Base-by-base conservation (phyloP, 257 asterid genomes). In the Perilla frutescens region DNA sequence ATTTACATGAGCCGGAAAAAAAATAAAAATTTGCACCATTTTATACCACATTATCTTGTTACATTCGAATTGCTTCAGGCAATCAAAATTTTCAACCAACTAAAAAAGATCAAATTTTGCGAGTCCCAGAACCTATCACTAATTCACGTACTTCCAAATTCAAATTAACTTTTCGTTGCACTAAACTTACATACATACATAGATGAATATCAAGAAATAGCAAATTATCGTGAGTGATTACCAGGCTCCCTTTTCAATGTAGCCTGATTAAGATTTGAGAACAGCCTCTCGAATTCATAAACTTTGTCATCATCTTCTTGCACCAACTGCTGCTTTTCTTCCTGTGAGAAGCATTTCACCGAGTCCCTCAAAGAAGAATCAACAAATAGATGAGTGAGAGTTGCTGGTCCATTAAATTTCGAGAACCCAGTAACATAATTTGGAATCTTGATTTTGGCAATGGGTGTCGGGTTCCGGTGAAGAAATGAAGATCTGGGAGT, bases 221-320 rank as follows among this genome's bases (percentile, higher is more conserved):
- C 20, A 44, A 57, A 3, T n/a, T 20, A 45, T 3, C 3, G 49
- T 2, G 40, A 55, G 41, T 7, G 8, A 4, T 15, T 84, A 93
- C 98, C 98, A 44, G 98, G 90, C 65, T 93, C 98, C 78, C 97
- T 89, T 72, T 80, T 87, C 54, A 93, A 43, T 70, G 94, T 89
- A 71, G 90, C 83, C 82, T 84, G 96, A 76, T 89, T 91, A 69
- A 93, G 96, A 79, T 91, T 93, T 57, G 98, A 93, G 78, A 91
- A 93, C 32, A 91, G 90, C 76, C 97, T 84, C 85, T 86, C 96
- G 62, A 85, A 88, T 13, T 77, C 83, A 81, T 62, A 78, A 20
- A 67, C 85, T 75, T 83, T 77, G 45, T 73, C 85, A 75, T 80
- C 84, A n/a, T 13, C 77, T 66, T 77, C 61, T 81, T 62, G 83